Evolutionary conservation across 805 yeast species (phyloP), one percentile per base, ranked within the genome.

Genomic region (Grigorovia humatica): DNA sequence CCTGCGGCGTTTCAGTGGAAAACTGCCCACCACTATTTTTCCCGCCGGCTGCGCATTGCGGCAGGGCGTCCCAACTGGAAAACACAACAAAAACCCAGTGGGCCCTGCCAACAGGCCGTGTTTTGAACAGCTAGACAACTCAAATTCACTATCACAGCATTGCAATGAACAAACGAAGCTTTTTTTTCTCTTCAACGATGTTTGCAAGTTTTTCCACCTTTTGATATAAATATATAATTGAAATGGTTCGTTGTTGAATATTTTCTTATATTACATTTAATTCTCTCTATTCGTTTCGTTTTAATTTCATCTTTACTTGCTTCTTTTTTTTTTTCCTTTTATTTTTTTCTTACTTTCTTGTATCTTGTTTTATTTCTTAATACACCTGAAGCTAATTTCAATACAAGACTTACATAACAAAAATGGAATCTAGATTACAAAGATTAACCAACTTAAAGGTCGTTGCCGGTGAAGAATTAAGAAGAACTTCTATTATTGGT

Each of bases 401-500:
- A 44, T 40, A 29, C 19, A 51, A 49, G 41, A n/a, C 30, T 35
- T 23, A 35, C 44, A 50, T 44, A 23, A 40, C 51, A 47, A 55
- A 27, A 50, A 59, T 57, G 60, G 55, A 55, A 64, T 75, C 80
- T 54, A 76, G 74, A 73, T 70, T 89, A 69, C 81, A 81, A 68
- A 90, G 96, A 96, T 80, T 90, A 72, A 77, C 88, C 64, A 73
- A 80, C 63, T 81, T 89, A 69, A 82, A 89, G 74, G 79, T 79
- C 60, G 80, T 83, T 64, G 95, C 96, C 56, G 85, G 85, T 69
- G 76, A 80, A 70, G 80, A 80, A 71, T 77, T 77, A 70, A 89
- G 99, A 76, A 88, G 96, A 73, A 85, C 96, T 56, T 86, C 97
- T 57, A 93, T 93, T 74, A 90, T 93, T 68, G 97, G 98, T 71